Evolutionary conservation across 2,329 filamentous ascomycete genomes (phyloP).

Genomic region (Scytalidium lignicola): DNA sequence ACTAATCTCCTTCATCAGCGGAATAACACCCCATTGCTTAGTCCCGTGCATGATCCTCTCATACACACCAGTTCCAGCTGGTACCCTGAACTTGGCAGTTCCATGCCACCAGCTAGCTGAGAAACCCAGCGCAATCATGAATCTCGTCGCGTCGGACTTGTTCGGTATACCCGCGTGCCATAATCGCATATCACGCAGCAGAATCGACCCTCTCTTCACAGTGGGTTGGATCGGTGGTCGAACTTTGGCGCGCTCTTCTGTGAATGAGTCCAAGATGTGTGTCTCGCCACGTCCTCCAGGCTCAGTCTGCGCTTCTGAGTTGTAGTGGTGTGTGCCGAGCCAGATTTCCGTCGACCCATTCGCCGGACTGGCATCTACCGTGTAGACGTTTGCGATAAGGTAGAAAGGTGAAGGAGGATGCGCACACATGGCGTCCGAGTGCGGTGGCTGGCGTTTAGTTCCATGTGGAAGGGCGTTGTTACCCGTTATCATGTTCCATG

Average conservation of each 20-base stretch:
- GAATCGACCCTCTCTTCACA: conserved; percentile 7
- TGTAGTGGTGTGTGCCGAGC: conserved; percentile 38
- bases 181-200: conserved; percentile 7
- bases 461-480: conserved; percentile 19
- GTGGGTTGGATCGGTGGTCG: conserved; percentile 6
- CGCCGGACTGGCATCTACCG: conserved; percentile 36
- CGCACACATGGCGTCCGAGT: conserved; percentile 53
- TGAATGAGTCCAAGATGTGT: conserved; percentile 47
- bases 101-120: background rate
- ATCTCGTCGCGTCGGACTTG: conserved; percentile 37
- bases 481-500: conserved; percentile 12
- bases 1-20: background rate
- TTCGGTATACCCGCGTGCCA: conserved; percentile 57
- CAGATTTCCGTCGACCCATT: conserved; percentile 48
- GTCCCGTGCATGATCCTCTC: background rate
- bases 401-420: conserved; percentile 46
- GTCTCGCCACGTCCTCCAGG: conserved; percentile 48
- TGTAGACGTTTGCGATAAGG: conserved; percentile 40
- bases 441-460: conserved; percentile 47
- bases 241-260: conserved; percentile 28
- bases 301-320: background rate
- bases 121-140: conserved; percentile 42
- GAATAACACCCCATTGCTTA: background rate
- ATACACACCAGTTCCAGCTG: background rate
- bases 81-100: background rate